A percentile compares a stretch with the other conserved stretches of the same genome.
phyloP scores from a whole-genome alignment of 202 grass and related monocot species.

The Cymbopogon flexuosus region DNA sequence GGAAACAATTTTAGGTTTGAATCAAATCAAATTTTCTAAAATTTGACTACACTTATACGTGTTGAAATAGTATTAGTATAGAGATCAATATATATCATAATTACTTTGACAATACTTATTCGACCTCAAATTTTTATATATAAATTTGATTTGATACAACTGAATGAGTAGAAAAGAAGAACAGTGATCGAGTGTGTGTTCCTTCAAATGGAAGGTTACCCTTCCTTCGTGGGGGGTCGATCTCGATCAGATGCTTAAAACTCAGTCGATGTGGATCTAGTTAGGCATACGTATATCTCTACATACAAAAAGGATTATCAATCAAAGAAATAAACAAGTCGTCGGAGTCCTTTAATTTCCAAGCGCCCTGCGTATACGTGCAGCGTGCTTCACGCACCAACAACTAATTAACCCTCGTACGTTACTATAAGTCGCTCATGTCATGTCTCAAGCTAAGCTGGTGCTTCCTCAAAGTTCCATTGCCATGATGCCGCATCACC shows the following conservation, averaged over 20 bases:
- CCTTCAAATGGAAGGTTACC: background rate
- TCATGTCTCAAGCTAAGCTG: background rate
- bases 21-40: no score
- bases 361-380: background rate
- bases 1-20: no score
- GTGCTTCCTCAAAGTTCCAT: background rate
- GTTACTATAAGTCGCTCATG: background rate
- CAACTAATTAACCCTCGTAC: background rate
- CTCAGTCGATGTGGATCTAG: background rate
- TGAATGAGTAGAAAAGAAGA: background rate
- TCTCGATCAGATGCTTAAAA: background rate
- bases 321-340: background rate
- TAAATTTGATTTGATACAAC: no score
- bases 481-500: no score
- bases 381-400: no score
- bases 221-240: background rate
- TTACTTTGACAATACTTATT: no score
- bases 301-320: background rate
- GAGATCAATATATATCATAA: no score
- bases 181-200: background rate
- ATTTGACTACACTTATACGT: no score
- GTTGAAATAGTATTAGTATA: no score
- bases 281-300: no score
- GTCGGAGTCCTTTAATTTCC: constrained; percentile 4
- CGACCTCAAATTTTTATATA: no score